Percentiles rank a stretch among this genome's conserved stretches.
Evolutionary conservation across 768 basidiomycete species (phyloP).

Genomic region (Dentipellis fragilis): DNA sequence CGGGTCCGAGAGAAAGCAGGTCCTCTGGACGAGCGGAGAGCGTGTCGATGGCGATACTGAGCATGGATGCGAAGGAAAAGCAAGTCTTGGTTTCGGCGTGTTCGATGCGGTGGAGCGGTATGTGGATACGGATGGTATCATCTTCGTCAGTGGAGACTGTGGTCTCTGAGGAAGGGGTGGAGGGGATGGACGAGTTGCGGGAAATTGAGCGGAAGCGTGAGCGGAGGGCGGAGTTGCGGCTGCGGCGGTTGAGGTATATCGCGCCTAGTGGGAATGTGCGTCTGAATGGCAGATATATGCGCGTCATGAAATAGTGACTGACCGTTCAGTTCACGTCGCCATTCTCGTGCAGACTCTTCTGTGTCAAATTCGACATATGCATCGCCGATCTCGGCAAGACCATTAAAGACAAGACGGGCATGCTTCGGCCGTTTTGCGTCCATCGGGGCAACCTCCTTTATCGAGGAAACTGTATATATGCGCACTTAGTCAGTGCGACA

Average conservation of each 20-base stretch:
- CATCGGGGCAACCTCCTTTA: constrained; percentile 33
- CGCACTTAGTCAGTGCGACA: neutral
- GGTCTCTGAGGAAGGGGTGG: constrained; percentile 18
- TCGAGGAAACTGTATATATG: constrained; percentile 33
- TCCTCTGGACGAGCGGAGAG: neutral
- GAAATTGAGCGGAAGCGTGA: neutral
- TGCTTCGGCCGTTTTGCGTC: constrained; percentile 36
- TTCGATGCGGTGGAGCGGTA: constrained; percentile 32
- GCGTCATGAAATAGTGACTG: constrained; percentile 1
- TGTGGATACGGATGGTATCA: constrained; percentile 34
- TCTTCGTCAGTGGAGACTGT: constrained; percentile 8
- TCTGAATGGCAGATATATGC: neutral
- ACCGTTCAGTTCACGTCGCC: constrained; percentile 40
- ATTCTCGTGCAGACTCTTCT: constrained; percentile 39
- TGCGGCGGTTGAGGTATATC: constrained; percentile 35
- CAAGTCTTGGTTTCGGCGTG: constrained; percentile 11
- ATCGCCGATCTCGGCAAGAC: constrained; percentile 16
- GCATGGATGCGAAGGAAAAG: constrained; percentile 14
- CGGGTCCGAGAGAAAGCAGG: neutral
- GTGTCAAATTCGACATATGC: constrained; percentile 45
- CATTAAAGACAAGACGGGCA: constrained; percentile 28
- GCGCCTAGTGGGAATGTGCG: constrained; percentile 23
- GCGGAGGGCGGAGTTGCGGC: constrained; percentile 24
- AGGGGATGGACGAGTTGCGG: neutral
- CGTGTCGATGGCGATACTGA: constrained; percentile 10